Conservation (phyloP, 352 stramenopile genomes). For the Globisporangium ultimum region DNA sequence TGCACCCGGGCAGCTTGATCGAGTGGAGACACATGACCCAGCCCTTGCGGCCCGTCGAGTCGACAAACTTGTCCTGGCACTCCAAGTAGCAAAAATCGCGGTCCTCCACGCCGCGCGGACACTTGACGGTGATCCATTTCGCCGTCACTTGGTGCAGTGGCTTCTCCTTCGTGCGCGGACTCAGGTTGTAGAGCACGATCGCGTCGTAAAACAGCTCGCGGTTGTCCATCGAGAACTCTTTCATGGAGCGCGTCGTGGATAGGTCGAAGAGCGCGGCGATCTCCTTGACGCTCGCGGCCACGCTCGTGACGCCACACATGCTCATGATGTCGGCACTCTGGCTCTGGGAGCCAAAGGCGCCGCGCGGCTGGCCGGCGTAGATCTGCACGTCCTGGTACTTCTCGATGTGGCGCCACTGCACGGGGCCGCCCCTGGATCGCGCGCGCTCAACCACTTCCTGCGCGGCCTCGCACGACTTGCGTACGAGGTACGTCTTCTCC, state of each 20-base stretch:
- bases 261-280: constrained; percentile 73
- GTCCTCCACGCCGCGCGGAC: constrained; percentile 53
- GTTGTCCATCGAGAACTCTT: constrained; percentile 54
- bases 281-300: constrained; percentile 66
- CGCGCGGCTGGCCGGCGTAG: constrained; percentile 56
- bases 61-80: constrained; percentile 82
- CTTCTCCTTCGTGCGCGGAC: constrained; percentile 59
- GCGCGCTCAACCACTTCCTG: constrained; percentile 77
- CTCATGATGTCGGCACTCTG: constrained; percentile 29
- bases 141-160: constrained; percentile 82
- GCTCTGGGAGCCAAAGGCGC: constrained; percentile 20
- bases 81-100: constrained; percentile 85
- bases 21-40: constrained; percentile 61
- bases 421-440: constrained; percentile 49
- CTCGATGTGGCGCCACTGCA: constrained; percentile 75
- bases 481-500: constrained; percentile 72
- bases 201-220: constrained; percentile 69
- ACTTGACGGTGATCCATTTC: constrained; percentile 74
- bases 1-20: constrained; percentile 56
- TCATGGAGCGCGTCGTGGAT: constrained; percentile 59
- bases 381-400: constrained; percentile 76
- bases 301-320: constrained; percentile 81
- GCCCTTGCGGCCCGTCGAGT: constrained; percentile 46
- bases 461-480: constrained; percentile 76
- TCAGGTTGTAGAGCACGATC: constrained; percentile 69